Conservation (phyloP, 2,329 filamentous ascomycete genomes). For the Ambrosiella beaveri region DNA sequence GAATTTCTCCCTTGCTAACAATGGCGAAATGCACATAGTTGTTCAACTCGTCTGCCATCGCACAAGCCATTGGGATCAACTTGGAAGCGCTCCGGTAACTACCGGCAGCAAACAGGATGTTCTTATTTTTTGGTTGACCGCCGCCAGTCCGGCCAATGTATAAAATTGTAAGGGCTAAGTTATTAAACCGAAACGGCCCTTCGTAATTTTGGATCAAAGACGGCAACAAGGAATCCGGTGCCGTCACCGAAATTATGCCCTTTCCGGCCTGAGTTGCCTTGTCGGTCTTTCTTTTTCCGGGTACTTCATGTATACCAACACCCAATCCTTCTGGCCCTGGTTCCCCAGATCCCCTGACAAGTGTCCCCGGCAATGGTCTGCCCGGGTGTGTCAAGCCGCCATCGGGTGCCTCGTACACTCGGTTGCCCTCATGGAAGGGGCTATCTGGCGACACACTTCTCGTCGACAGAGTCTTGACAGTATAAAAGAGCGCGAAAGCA, state of each 20-base stretch:
- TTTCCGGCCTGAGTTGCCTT: background rate
- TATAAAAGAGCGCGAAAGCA: background rate
- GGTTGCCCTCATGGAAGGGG: slow-evolving; percentile 10
- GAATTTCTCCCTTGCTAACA: slow-evolving; percentile 54
- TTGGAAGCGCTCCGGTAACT: slow-evolving; percentile 55
- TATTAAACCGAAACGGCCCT: slow-evolving; percentile 51
- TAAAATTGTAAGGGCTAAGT: slow-evolving; percentile 46
- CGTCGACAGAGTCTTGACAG: slow-evolving; percentile 1
- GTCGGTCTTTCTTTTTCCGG: background rate
- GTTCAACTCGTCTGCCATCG: slow-evolving; percentile 54
- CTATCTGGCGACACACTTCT: slow-evolving; percentile 6
- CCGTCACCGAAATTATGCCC: slow-evolving; percentile 11
- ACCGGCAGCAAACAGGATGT: slow-evolving; percentile 64
- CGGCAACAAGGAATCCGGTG: no score
- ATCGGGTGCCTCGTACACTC: background rate
- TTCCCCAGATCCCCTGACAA: slow-evolving; percentile 1
- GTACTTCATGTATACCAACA: background rate
- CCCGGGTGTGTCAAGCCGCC: background rate
- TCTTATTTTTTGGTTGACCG: slow-evolving; percentile 37
- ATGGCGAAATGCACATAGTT: slow-evolving; percentile 72
- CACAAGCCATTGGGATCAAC: slow-evolving; percentile 67
- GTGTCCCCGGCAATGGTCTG: slow-evolving; percentile 9
- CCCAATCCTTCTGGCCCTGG: slow-evolving; percentile 7
- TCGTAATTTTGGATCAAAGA: slow-evolving; percentile 31
- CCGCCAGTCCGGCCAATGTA: slow-evolving; percentile 38